These are phyloP conservation scores for Discostella stelligeroides DNA, from an alignment of 108 stramenopile species.

Conservation along the genomic window DNA sequence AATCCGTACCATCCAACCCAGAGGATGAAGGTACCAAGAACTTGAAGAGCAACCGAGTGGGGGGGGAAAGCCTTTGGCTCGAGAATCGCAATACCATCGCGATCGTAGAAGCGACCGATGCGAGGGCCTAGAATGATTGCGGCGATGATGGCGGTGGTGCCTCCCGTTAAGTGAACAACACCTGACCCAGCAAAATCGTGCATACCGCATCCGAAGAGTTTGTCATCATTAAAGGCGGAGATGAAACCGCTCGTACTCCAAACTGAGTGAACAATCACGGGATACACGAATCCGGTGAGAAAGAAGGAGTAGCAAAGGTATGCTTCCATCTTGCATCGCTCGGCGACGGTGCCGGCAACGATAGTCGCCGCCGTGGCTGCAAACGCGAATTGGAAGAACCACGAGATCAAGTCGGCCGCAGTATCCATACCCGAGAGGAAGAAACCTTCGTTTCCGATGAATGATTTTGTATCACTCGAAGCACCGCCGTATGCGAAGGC, in stretches of 20 bases:
- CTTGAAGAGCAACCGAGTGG: slow-evolving; percentile 67
- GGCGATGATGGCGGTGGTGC: slow-evolving; percentile 79
- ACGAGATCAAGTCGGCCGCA: slow-evolving; percentile 54
- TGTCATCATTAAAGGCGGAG: slow-evolving; percentile 39
- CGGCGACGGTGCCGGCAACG: slow-evolving; percentile 95
- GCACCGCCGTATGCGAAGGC: slow-evolving; percentile 80
- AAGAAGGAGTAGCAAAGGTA: slow-evolving; percentile 81
- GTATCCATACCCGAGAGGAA: slow-evolving; percentile 49
- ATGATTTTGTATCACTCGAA: slow-evolving; percentile 35
- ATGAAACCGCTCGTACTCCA: slow-evolving; percentile 82
- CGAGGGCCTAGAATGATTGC: slow-evolving; percentile 85
- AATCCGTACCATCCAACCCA: slow-evolving; percentile 96
- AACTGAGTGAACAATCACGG: slow-evolving; percentile 81
- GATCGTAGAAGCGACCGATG: slow-evolving; percentile 82
- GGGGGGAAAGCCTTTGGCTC: slow-evolving; percentile 40
- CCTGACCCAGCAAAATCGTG: slow-evolving; percentile 93
- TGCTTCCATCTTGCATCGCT: slow-evolving; percentile 89
- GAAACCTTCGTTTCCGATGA: slow-evolving; percentile 69
- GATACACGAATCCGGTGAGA: slow-evolving; percentile 89
- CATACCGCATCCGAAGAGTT: slow-evolving; percentile 57
- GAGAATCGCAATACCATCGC: slow-evolving; percentile 55
- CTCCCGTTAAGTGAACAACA: slow-evolving; percentile 94
- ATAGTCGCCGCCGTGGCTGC: slow-evolving; percentile 88
- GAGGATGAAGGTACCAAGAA: slow-evolving; percentile 82
- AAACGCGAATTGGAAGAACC: slow-evolving; percentile 89